Evolutionary conservation across 805 yeast species (phyloP), one percentile per base, ranked within the genome.

Genomic region (Kodamaea neixiangensis): DNA sequence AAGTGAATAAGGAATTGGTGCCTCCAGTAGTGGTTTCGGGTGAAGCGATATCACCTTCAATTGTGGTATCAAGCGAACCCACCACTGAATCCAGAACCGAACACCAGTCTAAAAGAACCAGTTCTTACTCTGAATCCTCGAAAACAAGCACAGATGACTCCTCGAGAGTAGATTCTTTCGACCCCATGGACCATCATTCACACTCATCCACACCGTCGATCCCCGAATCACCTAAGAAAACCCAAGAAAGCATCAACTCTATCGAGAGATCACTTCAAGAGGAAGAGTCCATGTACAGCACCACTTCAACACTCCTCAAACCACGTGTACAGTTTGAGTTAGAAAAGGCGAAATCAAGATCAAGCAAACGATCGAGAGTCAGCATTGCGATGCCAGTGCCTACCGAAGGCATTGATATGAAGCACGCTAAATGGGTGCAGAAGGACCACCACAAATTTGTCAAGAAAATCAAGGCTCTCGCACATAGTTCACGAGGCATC

Each of bases 401-500:
- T 10, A 42, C 50, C 0, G 65, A 58, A 33, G 52, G 50, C 7
- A 56, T 56, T 6, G 55, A 52, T 3, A 22, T 47, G 14, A 45
- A 42, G 9, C 39, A 44, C 35, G 50, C 49, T 19, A 43, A 37
- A 48, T 52, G 22, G 18, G 54, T 57, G 1, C 60, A 58, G 14
- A 58, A 54, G 17, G 51, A 56, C n/a, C 62, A 59, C 25, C 33
- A 42, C 14, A 54, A 54, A 20, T 50, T 48, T 38, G 31, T 21
- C 34, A 35, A 25, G 37, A 63, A 58, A 43, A 38, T 72, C n/a
- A 64, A 56, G 17, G 25, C 50, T 5, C 54, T 69, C 6, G 70
- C 72, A 2, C 42, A 31, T 6, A 49, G 56, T 1, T 65, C 75
- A 7, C 63, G 55, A 46, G 64, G 62, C 2, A 57, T 49, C 19